Evolutionary conservation across 495 filamentous ascomycete species (phyloP), one percentile per base, ranked within the genome.

Genomic region (Baudoinia panamericana): DNA sequence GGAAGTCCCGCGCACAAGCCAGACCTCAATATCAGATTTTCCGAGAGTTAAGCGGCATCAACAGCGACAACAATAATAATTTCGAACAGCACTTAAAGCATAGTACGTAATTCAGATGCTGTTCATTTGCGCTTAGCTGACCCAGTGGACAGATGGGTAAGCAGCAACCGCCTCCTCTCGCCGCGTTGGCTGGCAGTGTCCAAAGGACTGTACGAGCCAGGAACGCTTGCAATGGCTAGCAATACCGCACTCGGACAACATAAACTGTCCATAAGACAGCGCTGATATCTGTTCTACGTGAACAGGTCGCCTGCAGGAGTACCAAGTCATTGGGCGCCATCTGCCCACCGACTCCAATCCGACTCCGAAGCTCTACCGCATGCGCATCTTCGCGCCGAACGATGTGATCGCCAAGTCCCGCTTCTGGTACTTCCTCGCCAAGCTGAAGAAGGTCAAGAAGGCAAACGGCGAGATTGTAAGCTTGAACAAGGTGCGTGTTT

Each of bases 351-450:
- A 97, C 70, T 73, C 81, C 55, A 90, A 92, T 69, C 82, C 86
- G 54, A 84, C 82, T 50, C 90, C 90, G 53, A 90, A 87, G 74
- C 80, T 97, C 63, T 97, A 96, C 78, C 85, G 90, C 65, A 97
- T 97, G 92, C 84, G 88, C 66, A 93, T 97, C 68, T 97, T 97
- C 61, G 90, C 90, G 45, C 84, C 86, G 50, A 97, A 97, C 69
- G 73, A 76, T 55, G 88, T 96, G 51, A 85, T 97, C 54, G 90
- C 90, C 56, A 97, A 96, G 78, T 93, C 85, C 56, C 81, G 90
- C 48, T 97, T 94, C 80, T 97, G 92, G 92, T 97, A 97, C 77
- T 97, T 97, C 80, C 68, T 97, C 61, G 83, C 80, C 69, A 92
- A 93, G 75, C 76, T 97, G 51, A 76, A 84, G 62, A 97, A 96